phyloP scores from a whole-genome alignment of 257 asterid species.

The Knoxia roxburghii region DNA sequence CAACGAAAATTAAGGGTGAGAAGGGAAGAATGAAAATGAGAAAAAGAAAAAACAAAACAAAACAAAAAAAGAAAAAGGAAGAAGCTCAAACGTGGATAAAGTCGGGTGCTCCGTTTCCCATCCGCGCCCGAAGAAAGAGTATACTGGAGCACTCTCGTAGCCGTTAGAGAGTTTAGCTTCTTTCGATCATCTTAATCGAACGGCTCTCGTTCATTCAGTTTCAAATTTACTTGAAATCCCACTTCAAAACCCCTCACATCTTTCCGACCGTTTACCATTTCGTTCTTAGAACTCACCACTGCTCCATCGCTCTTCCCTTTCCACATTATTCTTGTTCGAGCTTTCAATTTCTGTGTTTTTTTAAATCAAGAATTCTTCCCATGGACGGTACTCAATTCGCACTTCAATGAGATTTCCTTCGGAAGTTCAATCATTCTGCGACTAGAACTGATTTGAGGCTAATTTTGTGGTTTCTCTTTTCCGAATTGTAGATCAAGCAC shows the following conservation, averaged over 20 bases:
- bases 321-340: slow-evolving; percentile 11
- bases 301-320: slow-evolving; percentile 13
- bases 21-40: too few species aligned
- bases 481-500: slow-evolving; percentile 40
- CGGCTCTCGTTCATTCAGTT: slow-evolving; percentile 13
- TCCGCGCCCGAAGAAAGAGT: slow-evolving; percentile 4
- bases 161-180: slow-evolving; percentile 21
- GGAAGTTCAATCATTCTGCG: too few species aligned
- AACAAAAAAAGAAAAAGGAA: too few species aligned
- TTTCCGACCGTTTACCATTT: slow-evolving; percentile 32
- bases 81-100: too few species aligned
- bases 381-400: slow-evolving; percentile 56
- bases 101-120: too few species aligned
- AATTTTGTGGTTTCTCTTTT: background rate
- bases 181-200: slow-evolving; percentile 1
- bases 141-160: background rate
- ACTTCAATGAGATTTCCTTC: too few species aligned
- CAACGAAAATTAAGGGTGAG: too few species aligned
- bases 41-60: too few species aligned
- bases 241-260: background rate
- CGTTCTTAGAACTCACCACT: slow-evolving; percentile 9
- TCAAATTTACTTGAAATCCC: slow-evolving; percentile 17
- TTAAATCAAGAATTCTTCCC: background rate
- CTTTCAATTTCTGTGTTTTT: slow-evolving; percentile 13
- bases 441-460: background rate